A percentile compares a stretch with the other conserved stretches of the same genome.
Conservation (phyloP, 768 basidiomycete genomes). For the Peribolospora baueri region DNA sequence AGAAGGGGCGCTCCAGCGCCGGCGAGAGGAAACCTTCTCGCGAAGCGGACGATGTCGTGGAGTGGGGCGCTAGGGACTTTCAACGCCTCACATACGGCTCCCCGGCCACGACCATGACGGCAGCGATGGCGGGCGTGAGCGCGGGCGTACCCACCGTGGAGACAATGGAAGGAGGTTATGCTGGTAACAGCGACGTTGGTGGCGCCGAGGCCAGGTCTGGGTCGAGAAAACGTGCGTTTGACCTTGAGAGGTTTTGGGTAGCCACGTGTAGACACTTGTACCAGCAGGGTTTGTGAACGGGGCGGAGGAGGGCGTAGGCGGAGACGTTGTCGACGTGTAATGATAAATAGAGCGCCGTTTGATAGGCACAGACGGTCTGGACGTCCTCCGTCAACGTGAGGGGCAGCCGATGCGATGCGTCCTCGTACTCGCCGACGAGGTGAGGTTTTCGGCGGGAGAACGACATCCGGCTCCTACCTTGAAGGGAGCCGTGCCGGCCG, state of each 20-base stretch:
- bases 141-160: background rate
- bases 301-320: too few relatives aligned
- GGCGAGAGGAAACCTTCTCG: background rate
- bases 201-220: constrained; percentile 26
- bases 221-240: constrained; percentile 31
- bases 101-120: background rate
- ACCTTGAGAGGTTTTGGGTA: constrained; percentile 71
- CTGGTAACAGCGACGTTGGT: background rate
- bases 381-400: too few relatives aligned
- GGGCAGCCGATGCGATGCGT: too few relatives aligned
- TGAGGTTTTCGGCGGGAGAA: too few relatives aligned
- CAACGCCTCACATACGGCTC: background rate
- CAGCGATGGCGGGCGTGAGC: constrained; percentile 4
- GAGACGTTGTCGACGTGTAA: too few relatives aligned
- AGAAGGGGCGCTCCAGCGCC: background rate
- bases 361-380: too few relatives aligned
- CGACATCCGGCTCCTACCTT: too few relatives aligned
- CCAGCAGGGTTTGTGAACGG: constrained; percentile 53
- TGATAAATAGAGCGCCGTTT: too few relatives aligned
- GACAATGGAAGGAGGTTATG: background rate
- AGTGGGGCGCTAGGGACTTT: background rate
- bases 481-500: too few relatives aligned
- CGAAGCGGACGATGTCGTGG: background rate
- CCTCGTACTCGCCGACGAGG: too few relatives aligned
- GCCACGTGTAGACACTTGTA: constrained; percentile 71